Conservation (phyloP, 2,329 filamentous ascomycete genomes). For the Stagonosporopsis rhizophila region DNA sequence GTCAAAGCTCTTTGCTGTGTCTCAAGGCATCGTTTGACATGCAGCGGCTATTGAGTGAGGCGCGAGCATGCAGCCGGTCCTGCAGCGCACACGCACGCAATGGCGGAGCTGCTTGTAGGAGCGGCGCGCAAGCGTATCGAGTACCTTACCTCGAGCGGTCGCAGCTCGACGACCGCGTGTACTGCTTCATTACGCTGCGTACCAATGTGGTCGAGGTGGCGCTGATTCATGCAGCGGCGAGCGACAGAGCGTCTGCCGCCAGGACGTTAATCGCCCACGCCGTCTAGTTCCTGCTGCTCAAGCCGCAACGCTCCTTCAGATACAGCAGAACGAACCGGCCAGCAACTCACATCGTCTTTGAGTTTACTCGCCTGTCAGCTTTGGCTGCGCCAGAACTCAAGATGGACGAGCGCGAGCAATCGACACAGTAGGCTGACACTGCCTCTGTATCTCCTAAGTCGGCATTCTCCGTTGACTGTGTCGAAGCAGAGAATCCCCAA, state of each 20-base stretch:
- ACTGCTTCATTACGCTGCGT: conserved; percentile 79
- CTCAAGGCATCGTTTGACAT: neutral
- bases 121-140: conserved; percentile 56
- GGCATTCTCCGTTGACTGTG: neutral
- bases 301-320: conserved; percentile 56
- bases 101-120: conserved; percentile 56
- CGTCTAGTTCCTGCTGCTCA: conserved; percentile 95
- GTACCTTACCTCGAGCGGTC: conserved; percentile 78
- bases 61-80: neutral
- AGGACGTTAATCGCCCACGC: conserved; percentile 98
- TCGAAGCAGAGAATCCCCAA: neutral
- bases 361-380: neutral
- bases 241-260: no score
- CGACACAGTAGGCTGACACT: neutral
- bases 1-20: neutral
- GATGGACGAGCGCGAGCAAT: neutral
- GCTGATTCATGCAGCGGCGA: conserved; percentile 90
- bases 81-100: conserved; percentile 19
- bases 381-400: neutral
- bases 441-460: neutral
- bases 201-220: conserved; percentile 92
- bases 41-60: neutral
- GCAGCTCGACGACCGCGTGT: conserved; percentile 82
- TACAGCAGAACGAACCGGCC: neutral
- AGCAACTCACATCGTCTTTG: neutral